Base-by-base conservation (phyloP, 768 basidiomycete genomes). In the Mycena alexandri region DNA sequence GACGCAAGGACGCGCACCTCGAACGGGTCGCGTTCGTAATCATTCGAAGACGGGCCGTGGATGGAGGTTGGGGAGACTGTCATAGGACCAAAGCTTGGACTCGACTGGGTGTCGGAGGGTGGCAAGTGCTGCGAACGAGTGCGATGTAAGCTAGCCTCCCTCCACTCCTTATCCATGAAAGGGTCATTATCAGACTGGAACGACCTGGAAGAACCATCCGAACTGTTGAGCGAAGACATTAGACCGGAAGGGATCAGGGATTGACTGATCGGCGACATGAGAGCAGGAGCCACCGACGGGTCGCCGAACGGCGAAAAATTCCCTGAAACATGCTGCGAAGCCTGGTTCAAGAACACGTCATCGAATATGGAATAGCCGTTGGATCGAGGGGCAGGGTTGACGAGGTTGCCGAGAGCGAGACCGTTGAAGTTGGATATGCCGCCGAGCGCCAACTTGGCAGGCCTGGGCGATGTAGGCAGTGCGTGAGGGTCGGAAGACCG, bases 241-340 rank as follows among this genome's bases (percentile, higher is more conserved):
- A 90, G 79, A 72, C 84, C 83, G 52, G 84, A 83, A 38, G 90
- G 86, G 63, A 91, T 86, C 62, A 88, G 78, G 12, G 85, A 83
- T 54, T 85, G 78, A 25, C 85, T 84, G 33, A 77, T 78, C 14
- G 84, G 82, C 48, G 83, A 83, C 25, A 77, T 70, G 60, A 77
- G 74, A 29, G 73, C 71, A n/a, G 75, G 43, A 43, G 56, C 61
- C 60, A 29, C 68, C 44, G 84, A 82, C 46, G 75, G 61, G 64
- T 88, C 88, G 52, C 75, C 76, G 69, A 92, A 91, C 9, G 89
- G 87, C 38, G 86, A 84, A 75, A 90, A 90, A 3, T 78, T 79
- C 25, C 74, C 75, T 29, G 73, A 67, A 51, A 57, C 59, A 71
- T 71, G 57, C 67, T 74, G 65, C 44, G 72, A 44, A 36, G 72